phyloP scores from a whole-genome alignment of 2,329 filamentous ascomycete species.

The Colletotrichum sublineola region DNA sequence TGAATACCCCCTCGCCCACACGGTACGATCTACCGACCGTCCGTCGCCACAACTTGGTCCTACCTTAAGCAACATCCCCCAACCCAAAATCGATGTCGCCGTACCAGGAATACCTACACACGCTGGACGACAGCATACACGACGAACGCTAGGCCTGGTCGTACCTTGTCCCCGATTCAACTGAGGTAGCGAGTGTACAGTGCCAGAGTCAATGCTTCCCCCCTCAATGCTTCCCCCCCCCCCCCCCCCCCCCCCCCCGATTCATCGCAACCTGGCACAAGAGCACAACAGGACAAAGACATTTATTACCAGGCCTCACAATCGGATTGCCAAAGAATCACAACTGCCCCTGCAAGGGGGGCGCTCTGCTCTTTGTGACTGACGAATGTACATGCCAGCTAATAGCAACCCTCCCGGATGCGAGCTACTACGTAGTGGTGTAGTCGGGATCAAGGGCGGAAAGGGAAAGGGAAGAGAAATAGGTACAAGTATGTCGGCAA shows the following conservation, averaged over 20 bases:
- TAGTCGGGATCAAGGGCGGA: conserved; percentile 34
- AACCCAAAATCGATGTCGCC: conserved; percentile 6
- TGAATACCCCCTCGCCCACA: background rate
- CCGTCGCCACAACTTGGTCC: conserved; percentile 16
- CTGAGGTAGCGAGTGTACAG: background rate
- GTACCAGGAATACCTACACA: background rate
- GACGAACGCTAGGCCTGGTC: conserved; percentile 41
- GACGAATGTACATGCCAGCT: conserved; percentile 21
- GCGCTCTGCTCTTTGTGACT: conserved; percentile 7
- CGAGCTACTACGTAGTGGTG: background rate
- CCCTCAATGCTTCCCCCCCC: too few species aligned
- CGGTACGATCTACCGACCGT: conserved; percentile 5
- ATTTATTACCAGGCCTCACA: conserved; percentile 1
- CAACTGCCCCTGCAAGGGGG: background rate
- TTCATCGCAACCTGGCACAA: background rate
- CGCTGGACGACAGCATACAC: conserved; percentile 11
- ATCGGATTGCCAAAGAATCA: background rate
- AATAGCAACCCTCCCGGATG: conserved; percentile 30
- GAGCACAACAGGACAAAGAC: conserved; percentile 4
- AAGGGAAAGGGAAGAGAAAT: background rate
- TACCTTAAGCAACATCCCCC: conserved; percentile 8
- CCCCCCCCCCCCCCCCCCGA: background rate
- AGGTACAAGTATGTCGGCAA: background rate
- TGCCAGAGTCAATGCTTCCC: background rate
- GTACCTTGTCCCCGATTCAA: conserved; percentile 15